Evolutionary conservation across 129 eudicot species (phyloP).

Genomic region (Flaveria bidentis): DNA sequence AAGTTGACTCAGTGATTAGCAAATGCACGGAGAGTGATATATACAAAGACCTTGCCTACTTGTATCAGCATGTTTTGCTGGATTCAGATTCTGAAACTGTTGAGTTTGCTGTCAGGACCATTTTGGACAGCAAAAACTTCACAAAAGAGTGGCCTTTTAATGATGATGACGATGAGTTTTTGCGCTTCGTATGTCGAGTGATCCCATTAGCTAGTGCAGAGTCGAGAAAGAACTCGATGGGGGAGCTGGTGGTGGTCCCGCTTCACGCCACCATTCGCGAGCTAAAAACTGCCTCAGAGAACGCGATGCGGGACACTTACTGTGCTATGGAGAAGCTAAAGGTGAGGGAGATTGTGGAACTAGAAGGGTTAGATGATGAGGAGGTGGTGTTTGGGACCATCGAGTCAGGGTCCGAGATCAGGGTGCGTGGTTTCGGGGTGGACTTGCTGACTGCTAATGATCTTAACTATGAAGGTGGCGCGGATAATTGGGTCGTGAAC

Average conservation of each 20-base stretch:
- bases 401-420: constrained; percentile 73
- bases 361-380: constrained; percentile 49
- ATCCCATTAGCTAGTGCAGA: constrained; percentile 27
- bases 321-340: constrained; percentile 50
- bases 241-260: constrained; percentile 63
- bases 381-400: constrained; percentile 67
- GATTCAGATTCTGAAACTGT: constrained; percentile 47
- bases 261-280: constrained; percentile 66
- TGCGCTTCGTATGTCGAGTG: constrained; percentile 58
- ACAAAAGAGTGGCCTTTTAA: constrained; percentile 76
- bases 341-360: constrained; percentile 51
- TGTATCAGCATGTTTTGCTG: constrained; percentile 53
- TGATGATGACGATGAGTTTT: constrained; percentile 54
- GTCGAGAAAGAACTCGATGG: constrained; percentile 20
- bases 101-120: constrained; percentile 43
- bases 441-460: constrained; percentile 44
- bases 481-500: constrained; percentile 75
- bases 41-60: constrained; percentile 42
- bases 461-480: constrained; percentile 66
- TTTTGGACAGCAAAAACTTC: constrained; percentile 63
- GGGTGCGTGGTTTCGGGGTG: constrained; percentile 51
- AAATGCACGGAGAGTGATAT: constrained; percentile 39
- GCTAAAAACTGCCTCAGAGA: constrained; percentile 46
- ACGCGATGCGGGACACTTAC: constrained; percentile 72
- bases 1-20: constrained; percentile 17